A percentile compares a stretch with the other conserved stretches of the same genome.
Conservation (phyloP, 805 yeast genomes). For the Monosporozyma siamensis region DNA sequence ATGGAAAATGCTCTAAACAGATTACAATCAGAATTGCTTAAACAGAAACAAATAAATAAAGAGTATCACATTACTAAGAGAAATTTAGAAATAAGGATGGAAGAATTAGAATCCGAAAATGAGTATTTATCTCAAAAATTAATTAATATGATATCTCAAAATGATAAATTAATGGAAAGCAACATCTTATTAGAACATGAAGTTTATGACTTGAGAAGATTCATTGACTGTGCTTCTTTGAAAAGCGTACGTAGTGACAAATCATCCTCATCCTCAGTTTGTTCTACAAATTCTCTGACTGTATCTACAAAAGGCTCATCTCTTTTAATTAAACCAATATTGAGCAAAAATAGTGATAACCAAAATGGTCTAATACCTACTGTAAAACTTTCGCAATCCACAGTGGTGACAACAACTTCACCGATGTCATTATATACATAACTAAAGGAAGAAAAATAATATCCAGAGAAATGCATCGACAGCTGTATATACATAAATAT, state of each 20-base stretch:
- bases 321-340: neutral
- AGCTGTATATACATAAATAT: neutral
- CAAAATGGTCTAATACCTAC: neutral
- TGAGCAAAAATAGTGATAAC: neutral
- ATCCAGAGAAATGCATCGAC: too few species aligned
- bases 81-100: slow-evolving; percentile 12
- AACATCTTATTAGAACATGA: slow-evolving; percentile 18
- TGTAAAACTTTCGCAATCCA: slow-evolving; percentile 1
- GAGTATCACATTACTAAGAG: neutral
- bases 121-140: slow-evolving; percentile 7
- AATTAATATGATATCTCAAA: slow-evolving; percentile 7
- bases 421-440: neutral
- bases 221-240: neutral
- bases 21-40: slow-evolving; percentile 1
- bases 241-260: neutral
- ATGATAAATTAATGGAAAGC: slow-evolving; percentile 13
- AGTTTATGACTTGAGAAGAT: slow-evolving; percentile 8
- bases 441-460: neutral
- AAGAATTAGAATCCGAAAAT: slow-evolving; percentile 16
- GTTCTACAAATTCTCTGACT: neutral
- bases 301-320: slow-evolving; percentile 7
- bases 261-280: neutral
- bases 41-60: slow-evolving; percentile 4
- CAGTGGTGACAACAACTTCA: slow-evolving; percentile 3
- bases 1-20: slow-evolving; percentile 12